A percentile compares a stretch with the other conserved stretches of the same genome.
Evolutionary conservation across 1,284 basidiomycete genomes (phyloP).

Genomic region (Albatrellus sp.): DNA sequence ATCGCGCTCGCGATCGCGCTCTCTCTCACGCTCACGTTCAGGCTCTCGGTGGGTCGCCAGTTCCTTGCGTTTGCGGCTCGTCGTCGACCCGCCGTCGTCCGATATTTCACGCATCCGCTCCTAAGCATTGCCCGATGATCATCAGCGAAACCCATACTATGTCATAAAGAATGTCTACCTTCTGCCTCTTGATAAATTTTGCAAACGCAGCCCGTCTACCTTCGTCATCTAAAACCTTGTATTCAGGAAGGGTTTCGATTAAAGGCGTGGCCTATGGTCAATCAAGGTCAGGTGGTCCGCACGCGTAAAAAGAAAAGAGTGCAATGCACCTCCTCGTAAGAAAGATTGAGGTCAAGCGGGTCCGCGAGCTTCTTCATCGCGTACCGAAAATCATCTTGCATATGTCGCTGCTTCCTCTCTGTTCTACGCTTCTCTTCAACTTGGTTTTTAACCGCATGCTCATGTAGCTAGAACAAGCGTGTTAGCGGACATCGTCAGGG

Average conservation of each 20-base stretch:
- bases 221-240: slow-evolving; percentile 72
- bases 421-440: slow-evolving; percentile 72
- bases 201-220: slow-evolving; percentile 67
- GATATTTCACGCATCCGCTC: slow-evolving; percentile 65
- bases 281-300: neutral
- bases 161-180: slow-evolving; percentile 28
- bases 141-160: neutral
- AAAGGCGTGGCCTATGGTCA: slow-evolving; percentile 47
- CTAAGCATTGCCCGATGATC: slow-evolving; percentile 28
- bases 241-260: slow-evolving; percentile 75
- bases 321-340: slow-evolving; percentile 65
- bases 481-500: slow-evolving; percentile 2
- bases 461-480: slow-evolving; percentile 42
- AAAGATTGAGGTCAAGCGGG: slow-evolving; percentile 57
- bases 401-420: slow-evolving; percentile 76
- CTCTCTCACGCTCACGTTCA: slow-evolving; percentile 21
- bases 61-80: slow-evolving; percentile 66
- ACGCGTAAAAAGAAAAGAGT: neutral
- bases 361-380: slow-evolving; percentile 85
- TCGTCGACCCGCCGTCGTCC: slow-evolving; percentile 68
- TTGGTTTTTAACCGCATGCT: slow-evolving; percentile 57
- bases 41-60: slow-evolving; percentile 34
- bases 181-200: slow-evolving; percentile 81
- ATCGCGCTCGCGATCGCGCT: slow-evolving; percentile 29
- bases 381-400: slow-evolving; percentile 93